Percentiles rank a stretch among this genome's conserved stretches.
phyloP scores from a whole-genome alignment of 441 rosid genomes.

The Pelargonium citronellum region DNA sequence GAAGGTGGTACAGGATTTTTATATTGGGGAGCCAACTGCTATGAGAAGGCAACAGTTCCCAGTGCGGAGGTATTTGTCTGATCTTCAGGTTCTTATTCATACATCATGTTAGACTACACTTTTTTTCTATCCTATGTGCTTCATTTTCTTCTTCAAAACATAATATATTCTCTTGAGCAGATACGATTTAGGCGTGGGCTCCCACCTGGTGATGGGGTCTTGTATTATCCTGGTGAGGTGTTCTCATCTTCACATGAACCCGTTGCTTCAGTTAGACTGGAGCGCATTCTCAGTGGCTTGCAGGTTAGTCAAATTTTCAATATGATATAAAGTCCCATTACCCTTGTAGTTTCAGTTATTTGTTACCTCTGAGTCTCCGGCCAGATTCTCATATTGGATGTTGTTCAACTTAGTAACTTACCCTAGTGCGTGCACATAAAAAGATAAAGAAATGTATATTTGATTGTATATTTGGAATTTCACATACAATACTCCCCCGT shows the following conservation, averaged over 20 bases:
- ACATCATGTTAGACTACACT: constrained; percentile 5
- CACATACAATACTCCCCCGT: background rate
- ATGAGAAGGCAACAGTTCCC: constrained; percentile 82
- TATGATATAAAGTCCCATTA: background rate
- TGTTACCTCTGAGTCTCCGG: too few species aligned
- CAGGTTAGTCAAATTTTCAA: constrained; percentile 46
- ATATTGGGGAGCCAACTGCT: constrained; percentile 98
- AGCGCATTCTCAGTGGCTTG: constrained; percentile 85
- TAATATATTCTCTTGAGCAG: constrained; percentile 32
- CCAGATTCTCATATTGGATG: too few species aligned
- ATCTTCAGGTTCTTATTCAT: constrained; percentile 7
- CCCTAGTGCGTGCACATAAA: background rate
- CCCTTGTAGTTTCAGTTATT: too few species aligned
- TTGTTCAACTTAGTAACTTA: background rate
- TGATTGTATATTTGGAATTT: background rate
- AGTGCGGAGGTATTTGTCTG: constrained; percentile 72
- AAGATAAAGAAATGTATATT: background rate
- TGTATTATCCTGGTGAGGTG: constrained; percentile 85
- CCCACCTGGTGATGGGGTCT: constrained; percentile 91
- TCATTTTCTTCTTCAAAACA: constrained; percentile 1
- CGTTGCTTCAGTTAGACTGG: constrained; percentile 78
- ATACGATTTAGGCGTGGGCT: constrained; percentile 81
- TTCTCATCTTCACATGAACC: constrained; percentile 79
- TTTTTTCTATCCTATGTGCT: background rate
- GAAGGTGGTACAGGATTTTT: constrained; percentile 95